Evolutionary conservation across 345 rosid species (phyloP).

Genomic region (Toxicodendron radicans): DNA sequence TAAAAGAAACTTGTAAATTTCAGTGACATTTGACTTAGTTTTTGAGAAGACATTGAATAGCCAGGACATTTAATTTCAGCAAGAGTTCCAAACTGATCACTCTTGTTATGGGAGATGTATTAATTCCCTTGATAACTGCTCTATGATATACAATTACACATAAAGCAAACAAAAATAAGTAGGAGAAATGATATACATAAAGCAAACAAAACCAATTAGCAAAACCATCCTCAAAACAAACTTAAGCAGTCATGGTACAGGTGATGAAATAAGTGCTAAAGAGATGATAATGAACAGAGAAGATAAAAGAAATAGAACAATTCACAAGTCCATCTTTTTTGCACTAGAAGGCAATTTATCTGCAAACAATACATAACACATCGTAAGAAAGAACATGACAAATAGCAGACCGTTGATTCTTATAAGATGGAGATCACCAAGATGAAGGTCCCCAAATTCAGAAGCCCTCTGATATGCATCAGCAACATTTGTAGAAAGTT

Average conservation of each 20-base stretch:
- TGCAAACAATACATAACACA: background rate
- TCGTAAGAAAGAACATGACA: background rate
- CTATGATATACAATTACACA: background rate
- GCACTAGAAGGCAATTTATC: no score
- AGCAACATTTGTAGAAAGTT: conserved; percentile 52
- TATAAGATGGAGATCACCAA: conserved; percentile 84
- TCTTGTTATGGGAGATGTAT: no score
- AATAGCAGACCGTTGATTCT: conserved; percentile 51
- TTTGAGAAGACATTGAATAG: background rate
- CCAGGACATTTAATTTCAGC: background rate
- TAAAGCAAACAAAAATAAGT: background rate
- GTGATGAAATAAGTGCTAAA: background rate
- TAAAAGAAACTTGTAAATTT: background rate
- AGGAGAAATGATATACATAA: background rate
- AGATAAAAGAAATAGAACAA: background rate
- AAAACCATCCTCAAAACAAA: background rate
- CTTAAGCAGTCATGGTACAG: background rate
- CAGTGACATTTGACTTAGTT: background rate
- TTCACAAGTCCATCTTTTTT: no score
- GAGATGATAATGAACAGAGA: background rate
- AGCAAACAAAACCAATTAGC: background rate
- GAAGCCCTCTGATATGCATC: conserved; percentile 62
- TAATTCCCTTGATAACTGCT: background rate
- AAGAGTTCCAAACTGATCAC: background rate
- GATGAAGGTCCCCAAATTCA: conserved; percentile 71